Conservation (phyloP, 257 asterid species). For the Coffea eugenioides region DNA sequence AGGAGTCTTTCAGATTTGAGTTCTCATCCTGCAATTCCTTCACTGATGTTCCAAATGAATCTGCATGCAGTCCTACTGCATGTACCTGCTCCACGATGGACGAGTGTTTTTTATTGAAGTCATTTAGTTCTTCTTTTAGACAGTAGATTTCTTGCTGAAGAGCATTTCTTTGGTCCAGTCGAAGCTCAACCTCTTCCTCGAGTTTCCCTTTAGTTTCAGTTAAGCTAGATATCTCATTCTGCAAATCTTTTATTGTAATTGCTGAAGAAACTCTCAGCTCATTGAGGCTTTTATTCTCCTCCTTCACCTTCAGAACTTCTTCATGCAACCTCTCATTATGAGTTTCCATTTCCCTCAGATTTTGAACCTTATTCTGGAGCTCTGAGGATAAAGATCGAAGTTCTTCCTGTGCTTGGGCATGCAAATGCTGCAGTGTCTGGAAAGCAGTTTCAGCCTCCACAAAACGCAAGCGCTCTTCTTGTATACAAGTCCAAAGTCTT, state of each 20-base stretch:
- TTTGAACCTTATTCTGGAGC: conserved; percentile 68
- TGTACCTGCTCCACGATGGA: conserved; percentile 62
- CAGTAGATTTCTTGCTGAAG: conserved; percentile 94
- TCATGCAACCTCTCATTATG: conserved; percentile 65
- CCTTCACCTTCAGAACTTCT: conserved; percentile 56
- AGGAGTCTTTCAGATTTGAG: conserved; percentile 49
- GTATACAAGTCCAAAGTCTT: conserved; percentile 78
- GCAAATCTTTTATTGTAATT: conserved; percentile 60
- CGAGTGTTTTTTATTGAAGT: conserved; percentile 51
- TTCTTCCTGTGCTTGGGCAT: conserved; percentile 87
- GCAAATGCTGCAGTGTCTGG: conserved; percentile 89
- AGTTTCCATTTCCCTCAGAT: conserved; percentile 46
- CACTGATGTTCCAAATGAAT: conserved; percentile 56
- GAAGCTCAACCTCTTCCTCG: conserved; percentile 83
- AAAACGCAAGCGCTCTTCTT: conserved; percentile 85
- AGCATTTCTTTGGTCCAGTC: conserved; percentile 84
- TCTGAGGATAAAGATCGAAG: conserved; percentile 66
- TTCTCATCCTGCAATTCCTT: conserved; percentile 62
- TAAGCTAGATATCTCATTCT: conserved; percentile 61
- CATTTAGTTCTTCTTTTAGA: conserved; percentile 81
- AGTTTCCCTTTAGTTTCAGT: conserved; percentile 65
- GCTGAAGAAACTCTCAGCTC: conserved; percentile 62
- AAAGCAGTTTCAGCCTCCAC: conserved; percentile 97
- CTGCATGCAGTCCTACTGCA: conserved; percentile 63
- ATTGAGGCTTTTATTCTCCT: conserved; percentile 68